A percentile compares a stretch with the other conserved stretches of the same genome.
phyloP scores from a whole-genome alignment of 1,139 yeast species.

The Groenewaldozyma auringiensis region DNA sequence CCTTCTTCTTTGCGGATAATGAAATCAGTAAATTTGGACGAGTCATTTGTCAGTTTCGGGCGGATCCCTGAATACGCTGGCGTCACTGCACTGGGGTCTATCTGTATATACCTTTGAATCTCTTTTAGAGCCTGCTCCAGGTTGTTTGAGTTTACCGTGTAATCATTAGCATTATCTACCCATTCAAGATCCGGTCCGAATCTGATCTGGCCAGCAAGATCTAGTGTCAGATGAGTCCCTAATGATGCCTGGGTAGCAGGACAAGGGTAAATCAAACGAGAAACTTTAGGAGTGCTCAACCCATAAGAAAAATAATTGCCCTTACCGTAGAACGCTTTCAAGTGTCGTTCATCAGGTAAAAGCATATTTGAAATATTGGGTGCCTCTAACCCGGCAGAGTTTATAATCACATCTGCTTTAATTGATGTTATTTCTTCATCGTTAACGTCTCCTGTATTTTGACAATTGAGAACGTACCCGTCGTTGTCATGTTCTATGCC shows the following conservation, averaged over 20 bases:
- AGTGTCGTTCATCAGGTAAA: constrained; percentile 54
- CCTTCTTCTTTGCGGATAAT: constrained; percentile 57
- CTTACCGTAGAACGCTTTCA: constrained; percentile 62
- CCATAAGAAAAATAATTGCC: constrained; percentile 69
- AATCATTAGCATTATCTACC: constrained; percentile 43
- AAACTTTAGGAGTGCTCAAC: constrained; percentile 38
- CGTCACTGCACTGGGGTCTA: constrained; percentile 44
- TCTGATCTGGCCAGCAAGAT: constrained; percentile 67
- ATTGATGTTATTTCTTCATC: constrained; percentile 37
- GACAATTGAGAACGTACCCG: constrained; percentile 24
- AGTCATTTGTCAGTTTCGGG: constrained; percentile 54
- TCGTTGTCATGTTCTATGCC: constrained; percentile 32
- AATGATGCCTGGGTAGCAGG: constrained; percentile 69
- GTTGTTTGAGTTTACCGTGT: constrained; percentile 35
- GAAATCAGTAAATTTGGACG: constrained; percentile 58
- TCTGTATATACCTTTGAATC: constrained; percentile 56
- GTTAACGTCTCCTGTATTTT: constrained; percentile 7
- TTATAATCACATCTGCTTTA: constrained; percentile 52
- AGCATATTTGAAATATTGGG: constrained; percentile 59
- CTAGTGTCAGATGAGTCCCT: constrained; percentile 83
- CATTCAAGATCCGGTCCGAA: constrained; percentile 92
- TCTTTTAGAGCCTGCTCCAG: constrained; percentile 50
- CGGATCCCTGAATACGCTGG: constrained; percentile 78
- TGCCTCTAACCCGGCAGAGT: constrained; percentile 75
- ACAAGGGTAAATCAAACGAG: constrained; percentile 60